Evolutionary conservation across 768 basidiomycete species (phyloP), one percentile per base, ranked within the genome.

Genomic region (Gloeophyllum trabeum): DNA sequence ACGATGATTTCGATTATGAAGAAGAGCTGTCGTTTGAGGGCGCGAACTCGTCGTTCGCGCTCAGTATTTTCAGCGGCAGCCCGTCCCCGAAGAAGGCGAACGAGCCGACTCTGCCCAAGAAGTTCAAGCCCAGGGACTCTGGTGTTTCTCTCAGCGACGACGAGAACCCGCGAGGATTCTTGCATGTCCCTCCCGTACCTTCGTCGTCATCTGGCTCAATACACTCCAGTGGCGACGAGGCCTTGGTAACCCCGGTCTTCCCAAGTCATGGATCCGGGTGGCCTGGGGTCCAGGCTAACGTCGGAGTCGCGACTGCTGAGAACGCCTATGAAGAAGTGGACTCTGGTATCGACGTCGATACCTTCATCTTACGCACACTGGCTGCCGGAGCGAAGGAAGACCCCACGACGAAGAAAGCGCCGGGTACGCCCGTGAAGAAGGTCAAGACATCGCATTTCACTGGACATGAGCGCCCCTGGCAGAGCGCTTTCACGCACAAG

Each of bases 351-450:
- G n/a, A 51, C 64, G 70, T 81, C 1, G 81, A 87, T 41, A 73
- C 71, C 3, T 87, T 87, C 57, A 87, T 89, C 47, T 60, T 79
- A 50, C 75, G 75, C 22, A 79, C 79, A 2, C 70, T 89, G 10
- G 71, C 71, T 4, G 67, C 72, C 3, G 75, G 74, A 7, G 65
- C 71, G 12, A 81, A 77, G 46, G 66, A 65, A 2, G 50, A 58
- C 39, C 58, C 59, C 25, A 60, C 61, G 20, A 54, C 56, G 14
- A 87, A 84, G 67, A 78, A 69, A 43, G 73, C 75, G 4, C 86
- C 86, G 1, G 84, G 81, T 0, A 89, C 86, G 12, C 86, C 86
- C 1, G 81, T 86, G n/a, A 89, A 89, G 68, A 77, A 70, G 53
- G 57, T 67, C 44, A 79, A 79, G 60, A 77, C 74, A 18, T 68